These are phyloP conservation scores for barley (Hordeum vulgare) DNA, from an alignment of 176 grass and related monocot species.

Conservation along the genomic window MorexV3_pseudomolecules_assembly NC_058518.1:14389717-14390216, in stretches of 20 bases:
- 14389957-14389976: background rate
- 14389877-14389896: background rate
- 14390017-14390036: background rate
- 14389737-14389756: background rate
- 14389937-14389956: background rate
- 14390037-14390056: background rate
- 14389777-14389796: background rate
- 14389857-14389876: background rate
- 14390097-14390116: background rate
- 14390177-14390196: too few species aligned
- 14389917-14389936: background rate
- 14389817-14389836: background rate
- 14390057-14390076: accelerated
- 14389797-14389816: accelerated
- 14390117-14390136: accelerated
- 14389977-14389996: background rate
- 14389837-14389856: background rate
- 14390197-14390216: background rate
- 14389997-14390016: background rate
- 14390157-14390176: background rate
- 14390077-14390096: background rate
- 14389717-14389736: background rate
- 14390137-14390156: background rate
- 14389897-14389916: background rate
- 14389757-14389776: background rate